Evolutionary conservation across 164 flowering plant genomes (phyloP), one percentile per base, ranked within the genome.

Genomic region (Vitis amurensis): DNA sequence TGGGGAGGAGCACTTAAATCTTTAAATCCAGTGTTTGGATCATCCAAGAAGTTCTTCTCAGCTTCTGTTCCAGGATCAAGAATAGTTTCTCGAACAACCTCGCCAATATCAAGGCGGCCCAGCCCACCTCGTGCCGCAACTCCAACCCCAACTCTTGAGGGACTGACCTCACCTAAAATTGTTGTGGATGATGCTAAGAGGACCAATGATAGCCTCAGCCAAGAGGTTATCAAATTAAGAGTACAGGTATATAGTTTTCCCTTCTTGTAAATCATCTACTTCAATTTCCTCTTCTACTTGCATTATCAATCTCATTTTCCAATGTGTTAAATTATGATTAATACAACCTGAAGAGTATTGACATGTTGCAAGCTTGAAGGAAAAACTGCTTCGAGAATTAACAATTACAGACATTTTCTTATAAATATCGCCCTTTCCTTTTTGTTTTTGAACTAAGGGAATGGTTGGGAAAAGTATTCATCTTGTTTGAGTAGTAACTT

Each of bases 61-160:
- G 98, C 98, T 67, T 95, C 99, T 67, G 97, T 95, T 81, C 99
- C 99, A 65, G 98, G 97, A 61, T 93, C 99, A 17, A 85, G 99
- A 88, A 95, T 95, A 75, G 96, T 83, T 68, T 95, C 99, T 72
- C 91, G 99, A 55, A 98, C 97, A 72, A 90, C 99, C 74, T 95
- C 99, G 49, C 99, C 99, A 30, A 86, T 93, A 75, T 95, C 99
- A 63, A 89, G 99, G 76, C 83, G 99, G 48, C 71, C 91, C 14
- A 95, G 99, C 70, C 98, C 98, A 71, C 97, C 98, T 73, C 99
- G 99, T 63, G 89, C 99, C 31, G 90, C 98, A 30, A 95, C 99
- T 50, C 99, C 99, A 56, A 93, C 97, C 29, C 99, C 98, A 71
- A 93, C 96, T 63, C 79, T 95, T 63, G 89, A 79, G 53, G 98